phyloP scores from a whole-genome alignment of 2,329 filamentous ascomycete species.

The Monilinia fructigena region DNA sequence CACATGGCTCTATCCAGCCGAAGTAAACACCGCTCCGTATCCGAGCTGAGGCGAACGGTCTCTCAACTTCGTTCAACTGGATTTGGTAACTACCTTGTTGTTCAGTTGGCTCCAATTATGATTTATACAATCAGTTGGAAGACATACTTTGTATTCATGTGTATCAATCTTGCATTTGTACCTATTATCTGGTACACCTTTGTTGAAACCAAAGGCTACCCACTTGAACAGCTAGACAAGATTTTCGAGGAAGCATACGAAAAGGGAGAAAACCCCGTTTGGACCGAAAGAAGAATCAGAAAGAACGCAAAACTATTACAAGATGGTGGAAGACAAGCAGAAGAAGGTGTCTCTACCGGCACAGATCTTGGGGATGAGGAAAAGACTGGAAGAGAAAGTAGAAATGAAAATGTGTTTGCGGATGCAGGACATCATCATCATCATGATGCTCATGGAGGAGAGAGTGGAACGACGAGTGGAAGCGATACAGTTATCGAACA shows the following conservation, averaged over 20 bases:
- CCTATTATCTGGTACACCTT: slow-evolving; percentile 19
- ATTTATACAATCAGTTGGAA: slow-evolving; percentile 36
- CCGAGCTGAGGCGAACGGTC: slow-evolving; percentile 57
- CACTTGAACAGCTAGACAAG: slow-evolving; percentile 17
- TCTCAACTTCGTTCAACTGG: slow-evolving; percentile 45
- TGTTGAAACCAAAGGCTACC: slow-evolving; percentile 22
- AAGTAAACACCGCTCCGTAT: slow-evolving; percentile 53
- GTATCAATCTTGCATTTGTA: slow-evolving; percentile 19
- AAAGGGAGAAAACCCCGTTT: slow-evolving; percentile 19
- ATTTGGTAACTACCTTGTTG: slow-evolving; percentile 66
- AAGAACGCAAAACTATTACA: slow-evolving; percentile 5
- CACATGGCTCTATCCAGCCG: slow-evolving; percentile 55
- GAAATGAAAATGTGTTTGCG: neutral
- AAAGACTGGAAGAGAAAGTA: slow-evolving; percentile 3
- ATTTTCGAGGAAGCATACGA: slow-evolving; percentile 23
- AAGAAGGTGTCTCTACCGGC: neutral
- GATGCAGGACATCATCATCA: slow-evolving; percentile 7
- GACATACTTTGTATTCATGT: slow-evolving; percentile 41
- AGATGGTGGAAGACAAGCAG: slow-evolving; percentile 2
- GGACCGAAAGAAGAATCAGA: slow-evolving; percentile 20
- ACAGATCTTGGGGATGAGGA: neutral
- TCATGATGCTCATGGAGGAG: neutral
- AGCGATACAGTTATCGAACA: slow-evolving; percentile 3
- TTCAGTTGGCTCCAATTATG: slow-evolving; percentile 48
- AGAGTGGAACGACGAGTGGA: slow-evolving; percentile 9